Evolutionary conservation across 78 protist species (phyloP).

Genomic region (Dictyostelium firmibasis): DNA sequence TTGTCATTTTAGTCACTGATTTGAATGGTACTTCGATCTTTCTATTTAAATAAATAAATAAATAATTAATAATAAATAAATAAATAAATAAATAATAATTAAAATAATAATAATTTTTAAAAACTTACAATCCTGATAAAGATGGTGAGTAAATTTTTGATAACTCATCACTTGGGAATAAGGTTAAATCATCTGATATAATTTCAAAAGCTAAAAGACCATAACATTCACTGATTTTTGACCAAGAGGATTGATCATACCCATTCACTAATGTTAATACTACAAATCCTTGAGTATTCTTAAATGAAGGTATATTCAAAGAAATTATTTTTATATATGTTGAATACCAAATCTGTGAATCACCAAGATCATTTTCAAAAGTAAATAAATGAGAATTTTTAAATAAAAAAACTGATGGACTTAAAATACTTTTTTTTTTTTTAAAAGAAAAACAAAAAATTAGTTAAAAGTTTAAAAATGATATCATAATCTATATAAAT

Average conservation of each 20-base stretch:
- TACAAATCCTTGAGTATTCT: not conserved
- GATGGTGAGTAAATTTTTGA: not conserved
- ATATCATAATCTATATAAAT: too few relatives aligned
- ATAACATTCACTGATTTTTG: not conserved
- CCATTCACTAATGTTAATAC: not conserved
- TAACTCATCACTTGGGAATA: not conserved
- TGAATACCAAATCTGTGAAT: not conserved
- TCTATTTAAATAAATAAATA: not conserved
- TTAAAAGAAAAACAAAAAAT: not conserved
- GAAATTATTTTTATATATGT: not conserved
- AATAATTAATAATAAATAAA: not conserved
- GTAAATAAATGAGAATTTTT: not conserved
- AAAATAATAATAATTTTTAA: not conserved
- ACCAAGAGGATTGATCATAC: not conserved
- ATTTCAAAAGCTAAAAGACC: not conserved
- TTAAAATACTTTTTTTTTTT: too few relatives aligned
- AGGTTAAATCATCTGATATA: not conserved
- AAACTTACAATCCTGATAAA: not conserved
- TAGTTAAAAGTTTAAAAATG: too few relatives aligned
- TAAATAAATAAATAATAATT: not conserved
- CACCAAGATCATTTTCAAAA: not conserved
- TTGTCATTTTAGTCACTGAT: not conserved
- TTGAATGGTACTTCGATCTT: not conserved
- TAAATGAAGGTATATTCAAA: not conserved
- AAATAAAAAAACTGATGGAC: too few relatives aligned